Percentiles rank a stretch among this genome's conserved stretches.
Conservation (phyloP, 768 basidiomycete species). For the Mycena epipterygia region DNA sequence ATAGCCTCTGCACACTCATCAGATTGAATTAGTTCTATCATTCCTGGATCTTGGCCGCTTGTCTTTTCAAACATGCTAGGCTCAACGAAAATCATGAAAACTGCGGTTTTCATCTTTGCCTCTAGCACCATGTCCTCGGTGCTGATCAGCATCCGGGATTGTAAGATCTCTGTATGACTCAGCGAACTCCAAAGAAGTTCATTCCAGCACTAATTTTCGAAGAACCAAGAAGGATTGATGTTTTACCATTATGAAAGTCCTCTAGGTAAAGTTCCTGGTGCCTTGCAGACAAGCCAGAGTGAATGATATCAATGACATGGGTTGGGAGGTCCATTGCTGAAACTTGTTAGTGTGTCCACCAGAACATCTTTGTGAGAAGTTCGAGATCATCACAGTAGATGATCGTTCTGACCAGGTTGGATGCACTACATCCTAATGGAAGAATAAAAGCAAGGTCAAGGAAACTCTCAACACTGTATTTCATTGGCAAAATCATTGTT, state of each 20-base stretch:
- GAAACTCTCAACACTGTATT: constrained; percentile 32
- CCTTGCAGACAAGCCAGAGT: constrained; percentile 36
- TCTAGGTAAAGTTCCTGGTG: constrained; percentile 35
- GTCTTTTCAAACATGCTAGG: constrained; percentile 11
- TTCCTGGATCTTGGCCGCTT: constrained; percentile 1
- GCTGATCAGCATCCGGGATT: constrained; percentile 33
- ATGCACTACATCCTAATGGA: neutral
- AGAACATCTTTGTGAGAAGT: constrained; percentile 39
- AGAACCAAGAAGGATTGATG: constrained; percentile 2
- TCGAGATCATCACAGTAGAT: constrained; percentile 37
- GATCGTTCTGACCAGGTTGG: constrained; percentile 21
- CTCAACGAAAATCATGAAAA: constrained; percentile 21
- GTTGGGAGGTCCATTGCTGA: constrained; percentile 21
- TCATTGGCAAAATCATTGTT: constrained; percentile 33
- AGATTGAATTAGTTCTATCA: constrained; percentile 17
- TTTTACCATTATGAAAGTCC: constrained; percentile 30
- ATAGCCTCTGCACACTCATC: constrained; percentile 7
- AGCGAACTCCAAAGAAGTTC: constrained; percentile 35
- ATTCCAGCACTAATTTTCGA: constrained; percentile 21
- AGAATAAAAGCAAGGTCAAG: constrained; percentile 37
- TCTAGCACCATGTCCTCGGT: constrained; percentile 18
- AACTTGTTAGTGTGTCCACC: constrained; percentile 33
- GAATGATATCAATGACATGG: constrained; percentile 36
- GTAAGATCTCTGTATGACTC: constrained; percentile 36
- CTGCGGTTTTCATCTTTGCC: neutral